Conservation (phyloP, 1,284 basidiomycete species). For the Pascua guehoae region DNA sequence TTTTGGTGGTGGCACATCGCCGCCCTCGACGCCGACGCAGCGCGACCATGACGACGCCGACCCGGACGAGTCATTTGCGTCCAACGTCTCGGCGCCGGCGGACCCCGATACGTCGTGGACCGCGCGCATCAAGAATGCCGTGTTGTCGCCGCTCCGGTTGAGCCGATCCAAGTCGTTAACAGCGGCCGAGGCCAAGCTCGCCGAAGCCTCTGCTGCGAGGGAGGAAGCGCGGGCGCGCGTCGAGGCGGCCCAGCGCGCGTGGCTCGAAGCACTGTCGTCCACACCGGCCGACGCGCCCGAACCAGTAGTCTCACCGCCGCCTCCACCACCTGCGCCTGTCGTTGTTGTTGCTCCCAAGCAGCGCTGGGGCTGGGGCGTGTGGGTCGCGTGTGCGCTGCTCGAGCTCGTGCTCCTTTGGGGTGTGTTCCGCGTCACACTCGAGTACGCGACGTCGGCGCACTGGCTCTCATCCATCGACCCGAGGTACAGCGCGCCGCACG, state of each 20-base stretch:
- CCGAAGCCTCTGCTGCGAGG: no score
- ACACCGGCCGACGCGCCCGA: conserved; percentile 10
- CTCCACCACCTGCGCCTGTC: conserved; percentile 5
- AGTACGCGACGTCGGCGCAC: conserved; percentile 32
- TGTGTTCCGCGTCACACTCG: conserved; percentile 41
- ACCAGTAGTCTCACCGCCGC: conserved; percentile 13
- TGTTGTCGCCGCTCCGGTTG: neutral
- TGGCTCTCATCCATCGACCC: conserved; percentile 28
- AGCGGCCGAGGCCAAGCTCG: conserved; percentile 1
- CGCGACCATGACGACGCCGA: neutral
- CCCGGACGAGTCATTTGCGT: no score
- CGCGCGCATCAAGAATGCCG: conserved; percentile 3
- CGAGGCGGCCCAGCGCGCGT: conserved; percentile 5
- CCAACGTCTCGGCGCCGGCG: neutral
- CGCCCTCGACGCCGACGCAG: neutral
- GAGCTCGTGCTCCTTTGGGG: conserved; percentile 39
- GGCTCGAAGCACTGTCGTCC: conserved; percentile 2
- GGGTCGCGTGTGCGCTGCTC: conserved; percentile 30
- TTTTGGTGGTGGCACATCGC: neutral
- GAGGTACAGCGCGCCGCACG: conserved; percentile 14
- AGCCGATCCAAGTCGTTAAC: neutral
- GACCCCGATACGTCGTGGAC: conserved; percentile 13
- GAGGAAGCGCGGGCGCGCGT: no score
- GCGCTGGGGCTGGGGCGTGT: conserved; percentile 25
- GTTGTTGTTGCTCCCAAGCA: neutral